Percentiles rank a stretch among this genome's conserved stretches.
Conservation (phyloP, 768 basidiomycete genomes). For the Hypsizygus marmoreus region DNA sequence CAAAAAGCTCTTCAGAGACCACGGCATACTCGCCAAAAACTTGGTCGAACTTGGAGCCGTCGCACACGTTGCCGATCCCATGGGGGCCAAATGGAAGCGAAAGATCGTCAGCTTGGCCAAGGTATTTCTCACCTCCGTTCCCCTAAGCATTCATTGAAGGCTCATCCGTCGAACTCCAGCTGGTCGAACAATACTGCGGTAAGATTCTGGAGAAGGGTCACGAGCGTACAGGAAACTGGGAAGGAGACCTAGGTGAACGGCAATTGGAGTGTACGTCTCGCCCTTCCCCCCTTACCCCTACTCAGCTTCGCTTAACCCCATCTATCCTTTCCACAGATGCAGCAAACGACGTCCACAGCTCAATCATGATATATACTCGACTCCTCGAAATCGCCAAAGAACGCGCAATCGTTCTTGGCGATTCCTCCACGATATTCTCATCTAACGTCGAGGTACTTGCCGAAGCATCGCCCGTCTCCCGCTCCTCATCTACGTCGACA, state of each 20-base stretch:
- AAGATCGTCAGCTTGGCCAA: constrained; percentile 34
- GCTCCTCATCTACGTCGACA: constrained; percentile 1
- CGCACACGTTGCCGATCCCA: constrained; percentile 31
- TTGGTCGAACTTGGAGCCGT: constrained; percentile 38
- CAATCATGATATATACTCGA: constrained; percentile 29
- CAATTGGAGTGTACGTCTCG: constrained; percentile 29
- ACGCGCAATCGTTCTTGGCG: constrained; percentile 17
- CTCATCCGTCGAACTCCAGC: constrained; percentile 16
- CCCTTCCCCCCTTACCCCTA: neutral
- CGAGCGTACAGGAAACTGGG: constrained; percentile 37
- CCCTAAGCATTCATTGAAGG: neutral
- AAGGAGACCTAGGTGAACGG: constrained; percentile 22
- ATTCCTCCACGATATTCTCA: constrained; percentile 2
- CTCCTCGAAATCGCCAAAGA: constrained; percentile 27
- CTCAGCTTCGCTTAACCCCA: neutral
- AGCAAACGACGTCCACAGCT: constrained; percentile 39
- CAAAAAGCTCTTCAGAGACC: constrained; percentile 38
- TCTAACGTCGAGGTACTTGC: constrained; percentile 6
- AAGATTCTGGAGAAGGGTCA: constrained; percentile 31
- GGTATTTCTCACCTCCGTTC: constrained; percentile 15
- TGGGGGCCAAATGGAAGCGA: constrained; percentile 18
- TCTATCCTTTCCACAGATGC: constrained; percentile 28
- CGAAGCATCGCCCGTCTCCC: neutral
- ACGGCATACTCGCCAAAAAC: constrained; percentile 35
- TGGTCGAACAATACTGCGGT: constrained; percentile 32